A percentile compares a stretch with the other conserved stretches of the same genome.
Evolutionary conservation across 108 stramenopile species (phyloP).

Genomic region (Cyclotella choctawhatcheeana): DNA sequence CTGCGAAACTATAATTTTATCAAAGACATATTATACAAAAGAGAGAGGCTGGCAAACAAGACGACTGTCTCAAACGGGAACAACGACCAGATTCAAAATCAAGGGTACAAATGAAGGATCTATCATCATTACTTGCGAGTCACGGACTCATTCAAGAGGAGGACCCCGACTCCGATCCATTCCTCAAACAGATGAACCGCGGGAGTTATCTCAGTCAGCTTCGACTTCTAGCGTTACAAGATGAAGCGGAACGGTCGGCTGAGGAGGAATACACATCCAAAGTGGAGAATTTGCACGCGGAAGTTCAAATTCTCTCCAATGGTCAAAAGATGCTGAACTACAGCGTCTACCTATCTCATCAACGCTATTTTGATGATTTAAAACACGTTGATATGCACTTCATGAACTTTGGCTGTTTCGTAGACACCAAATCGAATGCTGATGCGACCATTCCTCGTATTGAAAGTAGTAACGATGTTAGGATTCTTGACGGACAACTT

Average conservation of each 20-base stretch:
- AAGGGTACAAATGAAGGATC: background rate
- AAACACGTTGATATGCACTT: slow-evolving; percentile 81
- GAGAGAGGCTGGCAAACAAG: too few relatives aligned
- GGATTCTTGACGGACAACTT: slow-evolving; percentile 70
- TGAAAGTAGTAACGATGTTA: slow-evolving; percentile 62
- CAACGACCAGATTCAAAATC: background rate
- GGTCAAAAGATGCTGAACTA: slow-evolving; percentile 49
- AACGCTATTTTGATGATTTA: slow-evolving; percentile 78
- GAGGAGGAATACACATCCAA: background rate
- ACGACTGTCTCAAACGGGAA: too few relatives aligned
- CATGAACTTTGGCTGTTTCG: slow-evolving; percentile 63
- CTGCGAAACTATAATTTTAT: background rate
- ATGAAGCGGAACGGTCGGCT: slow-evolving; percentile 20
- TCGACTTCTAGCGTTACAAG: slow-evolving; percentile 18
- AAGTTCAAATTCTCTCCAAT: background rate
- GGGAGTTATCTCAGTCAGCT: slow-evolving; percentile 28
- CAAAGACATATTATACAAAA: background rate
- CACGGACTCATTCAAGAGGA: slow-evolving; percentile 2
- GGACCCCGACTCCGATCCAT: slow-evolving; percentile 6
- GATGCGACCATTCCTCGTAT: background rate
- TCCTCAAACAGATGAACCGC: slow-evolving; percentile 36
- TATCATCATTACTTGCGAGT: background rate
- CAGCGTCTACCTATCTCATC: slow-evolving; percentile 65
- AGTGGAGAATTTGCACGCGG: background rate
- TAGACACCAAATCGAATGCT: background rate